Base-by-base conservation (phyloP, 2,329 filamentous ascomycete genomes). In the Colletotrichum australisinense region DNA sequence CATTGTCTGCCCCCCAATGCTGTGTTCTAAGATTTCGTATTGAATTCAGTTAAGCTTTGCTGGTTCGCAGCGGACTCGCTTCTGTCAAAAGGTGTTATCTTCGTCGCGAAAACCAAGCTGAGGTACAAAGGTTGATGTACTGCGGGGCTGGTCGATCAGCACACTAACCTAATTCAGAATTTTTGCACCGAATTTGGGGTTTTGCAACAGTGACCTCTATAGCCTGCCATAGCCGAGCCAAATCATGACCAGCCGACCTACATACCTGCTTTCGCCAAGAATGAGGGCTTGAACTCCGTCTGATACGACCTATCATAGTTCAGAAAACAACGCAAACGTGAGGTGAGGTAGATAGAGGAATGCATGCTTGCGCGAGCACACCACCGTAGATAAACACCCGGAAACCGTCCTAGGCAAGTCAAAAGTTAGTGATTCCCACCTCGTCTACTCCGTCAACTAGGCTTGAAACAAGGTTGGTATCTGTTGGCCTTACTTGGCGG, bases 401-500 rank as follows among this genome's bases (percentile, higher is more conserved):
- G 14, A 42, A 14, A 5, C 19, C 11, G 52, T 24, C 55, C 16
- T 35, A 19, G 26, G 38, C 19, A 14, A 57, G 24, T 9, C 46
- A 42, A 9, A 19, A 14, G 7, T 42, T 42, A 42, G 14, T 16
- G 5, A 0, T 22, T 24, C 26, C 38, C 38, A 63, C 30, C 42
- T 52, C 26, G 16, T 26, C 35, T 38, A 38, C 28, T 22, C 19
- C 46, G 53, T 65, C 60, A 35, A 56, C 67, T 57, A 56, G 65
- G 60, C 53, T 73, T 57, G 70, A 42, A 30, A 49, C 60, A 49
- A 70, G 56, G 67, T 73, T 70, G 46, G 56, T 56, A 65, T 56
- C 42, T 60, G 55, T 62, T 62, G 56, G 60, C 42, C 35, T 49
- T 28, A 55, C 71, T 73, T 73, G 71, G 71, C 71, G n/a, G 60